Evolutionary conservation across 352 stramenopile species (phyloP), one percentile per base, ranked within the genome.

Genomic region (Achlya hypogyna): DNA sequence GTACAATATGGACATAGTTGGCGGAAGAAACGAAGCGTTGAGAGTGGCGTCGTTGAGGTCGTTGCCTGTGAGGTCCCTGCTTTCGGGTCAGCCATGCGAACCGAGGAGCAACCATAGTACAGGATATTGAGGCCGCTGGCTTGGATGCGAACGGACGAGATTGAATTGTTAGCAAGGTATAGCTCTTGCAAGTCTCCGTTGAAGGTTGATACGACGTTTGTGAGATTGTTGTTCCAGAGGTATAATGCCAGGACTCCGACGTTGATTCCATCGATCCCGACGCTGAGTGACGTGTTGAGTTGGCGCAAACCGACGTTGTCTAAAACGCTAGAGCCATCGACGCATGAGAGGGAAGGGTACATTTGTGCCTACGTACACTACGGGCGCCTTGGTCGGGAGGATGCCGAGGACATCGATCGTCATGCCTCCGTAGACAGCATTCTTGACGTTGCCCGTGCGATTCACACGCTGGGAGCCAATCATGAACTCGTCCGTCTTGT

Each of bases 391-490:
- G 31, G 16, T 56, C 12, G 49, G 49, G 25, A 56, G 31, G 49
- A 56, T 27, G 12, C 12, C 49, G 10, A 56, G 12, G 31, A 27
- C 16, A 20, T 56, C 49, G 25, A 56, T 35, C 12, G 16, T 12
- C 49, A 56, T 12, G 25, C 12, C 42, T 12, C 54, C 54, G 34
- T n/a, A 14, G 42, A 67, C 51, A 35, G 51, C 34, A 29, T 67
- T 67, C 23, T 67, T 67, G 60, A 67, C 34, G 60, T 67, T 54
- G 28, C 28, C 20, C 2, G 60, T 58, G 1, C 40, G n/a, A 8
- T 25, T 20, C n/a, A n/a, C n/a, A n/a, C n/a, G n/a, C n/a, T n/a
- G n/a, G n/a, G n/a, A n/a, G 29, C 32, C 9, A 38, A 58, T 27
- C 2, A 49, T 2, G 14, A 45, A 58, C n/a, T 32, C 51, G n/a